phyloP scores from a whole-genome alignment of 2,329 filamentous ascomycete species.

The Bertia moriformis region DNA sequence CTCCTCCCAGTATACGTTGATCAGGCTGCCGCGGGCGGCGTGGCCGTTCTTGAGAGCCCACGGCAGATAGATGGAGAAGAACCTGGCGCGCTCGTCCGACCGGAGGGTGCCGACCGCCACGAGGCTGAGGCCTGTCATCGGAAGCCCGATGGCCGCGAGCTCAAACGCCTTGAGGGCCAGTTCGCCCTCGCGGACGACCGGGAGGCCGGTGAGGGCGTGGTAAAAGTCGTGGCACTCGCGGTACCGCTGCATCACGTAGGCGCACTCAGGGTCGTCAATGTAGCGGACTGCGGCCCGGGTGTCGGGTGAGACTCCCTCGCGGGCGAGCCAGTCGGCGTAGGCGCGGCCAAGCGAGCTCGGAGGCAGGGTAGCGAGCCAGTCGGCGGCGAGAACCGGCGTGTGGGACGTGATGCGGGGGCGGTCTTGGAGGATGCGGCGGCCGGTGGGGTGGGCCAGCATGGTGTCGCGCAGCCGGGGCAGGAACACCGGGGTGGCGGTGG shows the following conservation, averaged over 20 bases:
- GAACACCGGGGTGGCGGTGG: slow-evolving; percentile 88
- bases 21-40: slow-evolving; percentile 60
- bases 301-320: slow-evolving; percentile 84
- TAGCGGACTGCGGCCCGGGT: slow-evolving; percentile 72
- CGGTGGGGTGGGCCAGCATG: slow-evolving; percentile 74
- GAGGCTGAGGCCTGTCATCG: slow-evolving; percentile 83
- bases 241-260: slow-evolving; percentile 97
- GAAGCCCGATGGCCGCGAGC: slow-evolving; percentile 82
- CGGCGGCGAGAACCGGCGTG: slow-evolving; percentile 46
- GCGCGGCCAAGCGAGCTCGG: slow-evolving; percentile 62
- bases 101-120: slow-evolving; percentile 79
- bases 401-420: slow-evolving; percentile 77
- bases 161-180: slow-evolving; percentile 93
- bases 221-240: slow-evolving; percentile 97
- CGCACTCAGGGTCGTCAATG: slow-evolving; percentile 88
- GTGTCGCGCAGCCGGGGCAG: slow-evolving; percentile 79
- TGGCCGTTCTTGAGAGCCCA: slow-evolving; percentile 83
- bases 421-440: slow-evolving; percentile 79
- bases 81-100: slow-evolving; percentile 60
- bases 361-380: slow-evolving; percentile 58
- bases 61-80: slow-evolving; percentile 65
- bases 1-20: slow-evolving; percentile 98
- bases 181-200: slow-evolving; percentile 83
- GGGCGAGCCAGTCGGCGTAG: slow-evolving; percentile 84
- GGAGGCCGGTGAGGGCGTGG: slow-evolving; percentile 82